Base-by-base conservation (phyloP, 768 basidiomycete genomes). In the Cyathus striatus region DNA sequence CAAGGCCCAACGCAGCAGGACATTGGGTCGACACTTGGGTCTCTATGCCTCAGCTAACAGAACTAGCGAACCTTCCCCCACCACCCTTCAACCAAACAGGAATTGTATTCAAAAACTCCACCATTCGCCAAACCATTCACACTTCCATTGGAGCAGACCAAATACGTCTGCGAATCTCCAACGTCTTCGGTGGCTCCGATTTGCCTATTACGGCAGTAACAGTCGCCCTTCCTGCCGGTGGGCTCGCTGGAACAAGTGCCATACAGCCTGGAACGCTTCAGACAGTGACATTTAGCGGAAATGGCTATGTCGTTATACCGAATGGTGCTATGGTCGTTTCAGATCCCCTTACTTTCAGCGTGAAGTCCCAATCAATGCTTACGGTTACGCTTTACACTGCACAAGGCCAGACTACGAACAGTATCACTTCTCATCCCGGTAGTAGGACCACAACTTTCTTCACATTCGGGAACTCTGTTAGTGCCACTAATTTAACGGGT, bases 111-210 rank as follows among this genome's bases (percentile, higher is more conserved):
- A 45, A 46, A 41, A 69, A 78, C 51, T 56, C 66, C 10, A 75
- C 74, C 14, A 62, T 78, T 45, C 70, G 75, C 1, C 74, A 76
- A 51, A 76, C 74, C 2, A 47, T 78, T 4, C 70, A 70, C 43
- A 62, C 69, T 44, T 64, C 71, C 5, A 51, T 69, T 39, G 66
- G 61, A 17, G 66, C 62, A 13, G 45, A 58, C 6, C 57, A 61
- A 21, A 66, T 76, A 45, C 69, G 73, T 21, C 38, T 78, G 16
- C 65, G 68, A 23, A 58, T 78, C 41, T 74, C 72, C 40, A 78
- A 78, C 51, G 66, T 60, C 12, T 78, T 78, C 44, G 73, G 73
- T 3, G 51, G 55, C 2, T 65, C 61, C 23, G 57, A 65, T 41
- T 58, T 75, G 12, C 62, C 63, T 27, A 72, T 75, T 42, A 71